Percentiles rank a stretch among this genome's conserved stretches.
Evolutionary conservation across 768 basidiomycete species (phyloP).

Genomic region (Xanthoconium stramineum): DNA sequence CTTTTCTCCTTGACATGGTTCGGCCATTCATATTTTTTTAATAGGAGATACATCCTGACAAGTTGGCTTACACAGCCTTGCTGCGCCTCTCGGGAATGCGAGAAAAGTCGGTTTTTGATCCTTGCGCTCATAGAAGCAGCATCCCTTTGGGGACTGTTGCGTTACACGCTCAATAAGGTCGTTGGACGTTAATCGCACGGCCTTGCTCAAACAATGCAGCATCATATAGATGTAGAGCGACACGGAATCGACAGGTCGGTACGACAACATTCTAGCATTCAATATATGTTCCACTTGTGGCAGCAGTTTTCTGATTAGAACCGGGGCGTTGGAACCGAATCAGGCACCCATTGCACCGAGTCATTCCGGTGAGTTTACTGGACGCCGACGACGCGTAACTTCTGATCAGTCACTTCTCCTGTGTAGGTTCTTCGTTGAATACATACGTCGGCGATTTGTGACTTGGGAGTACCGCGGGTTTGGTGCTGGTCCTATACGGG

Average conservation of each 20-base stretch:
- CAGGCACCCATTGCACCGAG: constrained; percentile 6
- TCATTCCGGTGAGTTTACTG: constrained; percentile 18
- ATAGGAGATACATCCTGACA: not conserved
- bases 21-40: not conserved
- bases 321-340: not conserved
- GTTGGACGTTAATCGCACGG: too few relatives aligned
- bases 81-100: not conserved
- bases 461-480: not conserved
- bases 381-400: constrained; percentile 13
- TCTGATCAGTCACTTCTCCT: not conserved
- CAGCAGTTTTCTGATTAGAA: constrained; percentile 8
- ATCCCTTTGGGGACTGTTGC: too few relatives aligned
- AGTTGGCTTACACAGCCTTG: constrained; percentile 7
- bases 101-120: not conserved
- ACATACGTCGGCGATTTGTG: too few relatives aligned
- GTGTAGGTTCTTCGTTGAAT: not conserved
- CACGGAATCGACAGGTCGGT: not conserved
- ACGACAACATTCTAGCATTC: not conserved
- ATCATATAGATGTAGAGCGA: too few relatives aligned
- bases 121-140: too few relatives aligned
- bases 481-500: too few relatives aligned
- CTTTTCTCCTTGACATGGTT: not conserved
- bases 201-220: too few relatives aligned
- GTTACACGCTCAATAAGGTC: too few relatives aligned
- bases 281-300: not conserved